Conservation (phyloP, 169 alveolate genomes). For the Plasmodium sp. region DNA sequence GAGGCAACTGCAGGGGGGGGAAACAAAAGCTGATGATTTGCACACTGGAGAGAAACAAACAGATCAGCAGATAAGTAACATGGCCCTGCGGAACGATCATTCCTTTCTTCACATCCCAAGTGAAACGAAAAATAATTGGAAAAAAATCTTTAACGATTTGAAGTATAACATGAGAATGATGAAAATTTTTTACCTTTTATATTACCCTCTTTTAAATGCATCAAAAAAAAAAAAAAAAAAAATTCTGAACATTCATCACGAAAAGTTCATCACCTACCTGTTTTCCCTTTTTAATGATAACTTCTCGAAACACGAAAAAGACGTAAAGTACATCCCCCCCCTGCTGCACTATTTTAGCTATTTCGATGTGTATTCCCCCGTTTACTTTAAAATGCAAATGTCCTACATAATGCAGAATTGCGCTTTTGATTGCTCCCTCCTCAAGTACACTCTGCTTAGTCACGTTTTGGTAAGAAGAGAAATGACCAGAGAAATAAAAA, state of each 20-base stretch:
- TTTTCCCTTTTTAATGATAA: conserved; percentile 61
- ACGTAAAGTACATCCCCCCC: conserved; percentile 36
- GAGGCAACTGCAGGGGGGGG: background rate
- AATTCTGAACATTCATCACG: conserved; percentile 67
- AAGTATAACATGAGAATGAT: conserved; percentile 57
- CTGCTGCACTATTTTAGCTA: conserved; percentile 54
- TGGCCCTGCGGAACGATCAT: background rate
- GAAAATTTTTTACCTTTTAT: conserved; percentile 55
- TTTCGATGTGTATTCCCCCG: conserved; percentile 29
- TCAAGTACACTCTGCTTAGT: conserved; percentile 37
- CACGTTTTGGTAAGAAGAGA: conserved; percentile 18
- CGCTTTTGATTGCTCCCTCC: background rate
- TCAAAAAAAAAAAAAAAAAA: conserved; percentile 42
- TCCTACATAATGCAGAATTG: conserved; percentile 28
- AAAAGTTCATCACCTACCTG: conserved; percentile 26
- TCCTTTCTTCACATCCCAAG: background rate
- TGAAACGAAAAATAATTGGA: background rate
- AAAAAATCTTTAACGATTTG: conserved; percentile 2
- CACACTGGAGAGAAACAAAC: background rate
- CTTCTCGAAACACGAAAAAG: conserved; percentile 34
- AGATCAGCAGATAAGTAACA: background rate
- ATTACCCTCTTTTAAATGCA: conserved; percentile 13
- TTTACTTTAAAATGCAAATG: conserved; percentile 54
- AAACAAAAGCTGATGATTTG: background rate
- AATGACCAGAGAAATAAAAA: conserved; percentile 39